These are phyloP conservation scores for Takakia lepidozioides DNA, from an alignment of 225 moss, liverwort and hornwort species.

Conservation along the genomic window DNA sequence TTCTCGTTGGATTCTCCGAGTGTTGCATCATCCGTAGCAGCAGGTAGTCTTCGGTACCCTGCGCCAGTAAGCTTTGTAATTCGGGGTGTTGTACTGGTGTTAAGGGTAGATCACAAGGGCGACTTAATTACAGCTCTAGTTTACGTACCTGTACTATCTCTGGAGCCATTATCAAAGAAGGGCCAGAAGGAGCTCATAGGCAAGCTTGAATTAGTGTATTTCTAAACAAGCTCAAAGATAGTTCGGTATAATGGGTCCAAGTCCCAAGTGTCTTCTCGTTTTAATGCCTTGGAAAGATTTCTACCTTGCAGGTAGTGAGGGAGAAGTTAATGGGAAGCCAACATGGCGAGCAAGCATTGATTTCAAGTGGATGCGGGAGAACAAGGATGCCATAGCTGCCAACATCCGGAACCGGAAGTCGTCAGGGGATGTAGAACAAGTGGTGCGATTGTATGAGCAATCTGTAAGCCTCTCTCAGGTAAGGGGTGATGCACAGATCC, in stretches of 20 bases:
- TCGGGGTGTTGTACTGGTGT: too few species aligned
- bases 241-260: not conserved
- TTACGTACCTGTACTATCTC: too few species aligned
- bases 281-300: not conserved
- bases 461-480: constrained; percentile 71
- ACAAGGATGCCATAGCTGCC: constrained; percentile 57
- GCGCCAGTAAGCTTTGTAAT: too few species aligned
- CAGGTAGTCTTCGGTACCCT: too few species aligned
- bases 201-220: not conserved
- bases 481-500: too few species aligned
- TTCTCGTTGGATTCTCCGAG: constrained; percentile 1
- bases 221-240: not conserved
- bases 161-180: not conserved
- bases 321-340: constrained; percentile 27
- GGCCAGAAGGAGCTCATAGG: too few species aligned
- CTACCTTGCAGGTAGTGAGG: not conserved
- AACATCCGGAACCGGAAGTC: constrained; percentile 79
- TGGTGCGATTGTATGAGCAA: constrained; percentile 88
- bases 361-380: constrained; percentile 96
- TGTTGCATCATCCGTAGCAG: too few species aligned
- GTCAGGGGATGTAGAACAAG: constrained; percentile 79
- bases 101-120: too few species aligned
- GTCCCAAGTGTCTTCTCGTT: not conserved
- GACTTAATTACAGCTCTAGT: too few species aligned
- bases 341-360: constrained; percentile 98